Percentiles rank a stretch among this genome's conserved stretches.
Evolutionary conservation across 2,329 filamentous ascomycete genomes (phyloP).

Genomic region (Fusarium lyarnte): DNA sequence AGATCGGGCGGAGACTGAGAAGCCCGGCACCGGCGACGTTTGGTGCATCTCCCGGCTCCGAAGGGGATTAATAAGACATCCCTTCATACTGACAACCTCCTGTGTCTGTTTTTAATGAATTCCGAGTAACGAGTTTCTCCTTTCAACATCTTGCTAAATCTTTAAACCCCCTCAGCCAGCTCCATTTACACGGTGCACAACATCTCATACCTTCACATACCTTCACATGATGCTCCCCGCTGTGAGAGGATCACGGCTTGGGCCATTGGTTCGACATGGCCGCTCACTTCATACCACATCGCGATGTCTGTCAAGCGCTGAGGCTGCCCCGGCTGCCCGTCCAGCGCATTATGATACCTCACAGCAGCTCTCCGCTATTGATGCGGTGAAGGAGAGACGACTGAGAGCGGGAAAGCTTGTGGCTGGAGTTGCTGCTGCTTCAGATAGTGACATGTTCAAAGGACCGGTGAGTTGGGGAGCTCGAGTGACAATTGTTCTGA

Average conservation of each 20-base stretch:
- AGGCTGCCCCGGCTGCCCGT: constrained; percentile 39
- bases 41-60: constrained; percentile 31
- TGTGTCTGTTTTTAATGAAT: not conserved
- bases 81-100: not conserved
- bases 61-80: constrained; percentile 27
- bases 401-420: constrained; percentile 76
- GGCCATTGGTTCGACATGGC: constrained; percentile 7
- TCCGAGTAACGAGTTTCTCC: not conserved
- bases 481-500: not conserved
- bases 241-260: constrained; percentile 34
- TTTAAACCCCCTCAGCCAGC: not conserved
- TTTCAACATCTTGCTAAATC: not conserved
- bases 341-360: constrained; percentile 40
- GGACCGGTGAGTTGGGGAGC: constrained; percentile 63
- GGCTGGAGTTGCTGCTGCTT: constrained; percentile 79
- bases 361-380: constrained; percentile 41
- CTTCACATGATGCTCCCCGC: constrained; percentile 33
- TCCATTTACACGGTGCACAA: constrained; percentile 19
- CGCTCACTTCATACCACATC: constrained; percentile 33
- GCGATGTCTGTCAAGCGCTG: constrained; percentile 34
- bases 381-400: constrained; percentile 55
- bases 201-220: not conserved
- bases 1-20: constrained; percentile 30
- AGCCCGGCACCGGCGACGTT: constrained; percentile 40
- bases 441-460: constrained; percentile 87